Percentiles rank a stretch among this genome's conserved stretches.
phyloP scores from a whole-genome alignment of 306 rosid species.

The Sesbania bispinosa region DNA sequence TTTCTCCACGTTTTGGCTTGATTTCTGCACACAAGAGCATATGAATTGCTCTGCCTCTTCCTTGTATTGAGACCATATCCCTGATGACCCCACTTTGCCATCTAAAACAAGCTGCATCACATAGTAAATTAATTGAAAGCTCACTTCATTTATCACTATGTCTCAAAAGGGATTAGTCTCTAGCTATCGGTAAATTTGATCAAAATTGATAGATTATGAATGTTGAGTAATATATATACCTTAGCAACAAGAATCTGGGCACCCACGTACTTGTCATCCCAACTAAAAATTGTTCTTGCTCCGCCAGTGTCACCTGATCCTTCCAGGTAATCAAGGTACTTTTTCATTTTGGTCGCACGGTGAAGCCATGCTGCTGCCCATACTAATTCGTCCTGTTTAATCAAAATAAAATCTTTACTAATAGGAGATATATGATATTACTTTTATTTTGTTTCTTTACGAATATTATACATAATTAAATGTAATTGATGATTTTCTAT shows the following conservation, averaged over 20 bases:
- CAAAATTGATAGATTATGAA: neutral
- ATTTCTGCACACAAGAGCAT: conserved; percentile 52
- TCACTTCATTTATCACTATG: no score
- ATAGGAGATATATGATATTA: no score
- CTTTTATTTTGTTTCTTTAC: no score
- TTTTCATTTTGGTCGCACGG: conserved; percentile 33
- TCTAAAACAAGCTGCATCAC: conserved; percentile 50
- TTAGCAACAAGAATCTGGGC: conserved; percentile 49
- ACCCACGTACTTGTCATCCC: conserved; percentile 64
- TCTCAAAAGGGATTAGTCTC: no score
- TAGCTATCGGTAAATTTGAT: no score
- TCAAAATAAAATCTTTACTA: neutral
- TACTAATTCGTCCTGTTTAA: conserved; percentile 47
- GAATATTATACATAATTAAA: no score
- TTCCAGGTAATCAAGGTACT: conserved; percentile 35
- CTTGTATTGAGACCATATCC: conserved; percentile 42
- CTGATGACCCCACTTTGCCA: conserved; percentile 27
- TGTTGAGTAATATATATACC: conserved; percentile 25
- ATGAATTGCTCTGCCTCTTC: conserved; percentile 49
- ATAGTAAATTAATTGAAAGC: no score
- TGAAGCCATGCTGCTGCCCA: conserved; percentile 80
- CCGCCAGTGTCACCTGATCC: conserved; percentile 31
- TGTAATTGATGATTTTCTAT: no score
- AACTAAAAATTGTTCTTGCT: conserved; percentile 41
- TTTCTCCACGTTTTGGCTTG: conserved; percentile 29